phyloP scores from a whole-genome alignment of 305 asterid species.

The Fraxinus sp. region DNA sequence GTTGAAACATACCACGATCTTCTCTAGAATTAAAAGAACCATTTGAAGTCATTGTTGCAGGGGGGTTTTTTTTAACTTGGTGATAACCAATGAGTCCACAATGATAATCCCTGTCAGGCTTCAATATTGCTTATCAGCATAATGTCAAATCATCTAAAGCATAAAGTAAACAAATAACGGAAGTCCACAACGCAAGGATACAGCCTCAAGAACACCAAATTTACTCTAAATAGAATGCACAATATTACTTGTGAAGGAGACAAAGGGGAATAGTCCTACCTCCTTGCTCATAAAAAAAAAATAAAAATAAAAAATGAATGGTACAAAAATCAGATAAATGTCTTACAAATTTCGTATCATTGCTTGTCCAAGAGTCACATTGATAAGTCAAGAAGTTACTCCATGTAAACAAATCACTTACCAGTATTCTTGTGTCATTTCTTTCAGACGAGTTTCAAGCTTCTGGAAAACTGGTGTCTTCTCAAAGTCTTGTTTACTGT shows the following conservation, averaged over 20 bases:
- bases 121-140: constrained; percentile 26
- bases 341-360: background rate
- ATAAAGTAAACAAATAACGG: constrained; percentile 3
- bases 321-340: background rate
- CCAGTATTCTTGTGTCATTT: constrained; percentile 67
- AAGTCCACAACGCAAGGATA: background rate
- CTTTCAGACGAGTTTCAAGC: constrained; percentile 62
- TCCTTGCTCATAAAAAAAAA: background rate
- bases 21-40: constrained; percentile 28
- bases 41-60: constrained; percentile 28
- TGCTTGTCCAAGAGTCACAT: constrained; percentile 1
- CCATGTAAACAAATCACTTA: constrained; percentile 30
- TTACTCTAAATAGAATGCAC: background rate
- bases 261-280: background rate
- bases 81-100: constrained; percentile 54
- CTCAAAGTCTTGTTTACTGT: constrained; percentile 74
- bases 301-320: background rate
- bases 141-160: constrained; percentile 12
- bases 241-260: background rate
- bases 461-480: constrained; percentile 59
- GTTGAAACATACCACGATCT: constrained; percentile 39
- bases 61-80: constrained; percentile 36
- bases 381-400: constrained; percentile 15
- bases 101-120: constrained; percentile 54
- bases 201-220: constrained; percentile 11